Base-by-base conservation (phyloP, 169 alveolate species). In the Plasmodium ovale region DNA sequence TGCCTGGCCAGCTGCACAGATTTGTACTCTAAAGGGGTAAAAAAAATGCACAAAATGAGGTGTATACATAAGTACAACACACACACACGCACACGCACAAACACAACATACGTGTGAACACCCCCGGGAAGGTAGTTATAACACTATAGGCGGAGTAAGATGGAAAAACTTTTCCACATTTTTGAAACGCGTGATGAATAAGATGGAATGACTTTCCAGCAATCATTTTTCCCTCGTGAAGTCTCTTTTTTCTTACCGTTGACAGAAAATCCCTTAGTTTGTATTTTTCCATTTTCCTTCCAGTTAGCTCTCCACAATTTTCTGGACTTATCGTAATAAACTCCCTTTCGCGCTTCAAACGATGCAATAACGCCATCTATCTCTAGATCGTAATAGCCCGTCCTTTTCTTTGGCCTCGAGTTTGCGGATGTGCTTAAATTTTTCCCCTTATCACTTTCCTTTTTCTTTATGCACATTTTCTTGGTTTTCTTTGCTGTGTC, bases 261-360 rank as follows among this genome's bases (percentile, higher is more conserved):
- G n/a, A 84, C 87, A 42, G 87, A 70, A 62, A 84, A 84, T 14
- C 91, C 91, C 65, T 84, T 84, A 3, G 91, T 84, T 33, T 70
- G 85, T 58, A 84, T 71, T 39, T 71, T 84, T 14, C 91, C 91
- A 67, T 84, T 71, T 59, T 84, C 87, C 74, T 84, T 84, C 91
- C 91, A 84, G 21, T 84, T 70, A 31, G 91, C 91, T 70, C 91
- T 69, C 91, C 91, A 84, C 12, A 84, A 27, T 35, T 70, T 84
- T 37, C 91, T 69, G 12, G 87, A 69, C 35, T 84, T 84, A 47
- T 84, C 91, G 49, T 84, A 84, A 27, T 84, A 84, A 47, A 84
- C 91, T 25, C 91, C 91, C 59, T 84, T 77, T 35, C 88, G 23
- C 5, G 88, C 88, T 54, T 77, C 88, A 62, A 77, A 77, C 9